Base-by-base conservation (phyloP, 768 basidiomycete species). In the Lactarius deliciosus region DNA sequence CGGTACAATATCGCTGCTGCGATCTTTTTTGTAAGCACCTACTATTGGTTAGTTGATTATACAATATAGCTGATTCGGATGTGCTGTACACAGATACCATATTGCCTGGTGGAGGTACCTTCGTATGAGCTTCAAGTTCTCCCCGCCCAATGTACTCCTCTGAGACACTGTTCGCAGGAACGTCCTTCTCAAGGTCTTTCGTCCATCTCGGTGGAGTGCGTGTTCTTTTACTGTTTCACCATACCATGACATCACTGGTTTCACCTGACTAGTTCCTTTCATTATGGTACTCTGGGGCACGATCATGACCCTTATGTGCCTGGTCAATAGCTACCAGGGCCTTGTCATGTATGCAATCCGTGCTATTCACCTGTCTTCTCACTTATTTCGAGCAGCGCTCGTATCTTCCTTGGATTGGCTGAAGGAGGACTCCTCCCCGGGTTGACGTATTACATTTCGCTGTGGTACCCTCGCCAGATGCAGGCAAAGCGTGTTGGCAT, bases 391-490 rank as follows among this genome's bases (percentile, higher is more conserved):
- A 34, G 54, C 63, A 82, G 79, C 30, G 76, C 76, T 30, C 76
- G 81, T 13, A 22, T 79, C 50, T 79, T 82, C 68, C 77, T 84
- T 20, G 83, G 83, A 60, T 70, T 82, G 36, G 75, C 81, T 38
- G 83, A 83, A 70, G 81, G 79, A 53, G 83, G 85, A 10, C 18
- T 70, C 43, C 74, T 74, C 63, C 77, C 80, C 0, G 79, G 78
- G 0, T 74, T 81, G 61, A 78, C 76, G 2, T 83, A 81, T 63
- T 80, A 78, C 50, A 76, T 86, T 54, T 85, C 83, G 15, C 74
- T 85, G 58, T 88, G 87, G 86, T 85, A 90, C 72, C 80, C 84
- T 10, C 78, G 83, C 40, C 76, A 77, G 60, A 87, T 89, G 71
- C 81, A 86, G 50, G 85, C 83, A 20, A 76, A 75, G 71, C 81